These are phyloP conservation scores for Emiliania huxleyi DNA, from an alignment of 78 protist species.

Conservation along the genomic window DNA sequence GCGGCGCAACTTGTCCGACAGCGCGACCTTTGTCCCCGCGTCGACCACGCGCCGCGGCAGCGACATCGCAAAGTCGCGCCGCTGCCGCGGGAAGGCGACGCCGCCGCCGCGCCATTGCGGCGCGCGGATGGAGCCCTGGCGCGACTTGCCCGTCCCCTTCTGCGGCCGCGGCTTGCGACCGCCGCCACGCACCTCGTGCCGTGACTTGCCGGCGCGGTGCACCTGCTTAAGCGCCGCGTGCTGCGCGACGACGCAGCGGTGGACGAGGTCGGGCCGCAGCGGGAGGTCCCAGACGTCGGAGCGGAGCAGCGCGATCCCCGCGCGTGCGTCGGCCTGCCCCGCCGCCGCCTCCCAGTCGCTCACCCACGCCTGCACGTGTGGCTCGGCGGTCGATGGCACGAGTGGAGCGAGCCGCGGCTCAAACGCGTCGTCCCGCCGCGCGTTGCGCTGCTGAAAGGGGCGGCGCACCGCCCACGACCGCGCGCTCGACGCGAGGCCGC, in stretches of 20 bases:
- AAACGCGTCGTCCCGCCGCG: not conserved
- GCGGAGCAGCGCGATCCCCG: not conserved
- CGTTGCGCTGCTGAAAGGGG: not conserved
- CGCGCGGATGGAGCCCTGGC: not conserved
- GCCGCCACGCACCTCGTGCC: not conserved
- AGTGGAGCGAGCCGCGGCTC: not conserved
- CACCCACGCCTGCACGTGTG: not conserved
- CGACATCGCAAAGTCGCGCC: not conserved
- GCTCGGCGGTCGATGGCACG: not conserved
- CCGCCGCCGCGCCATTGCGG: not conserved
- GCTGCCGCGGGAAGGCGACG: not conserved
- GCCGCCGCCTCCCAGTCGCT: not conserved
- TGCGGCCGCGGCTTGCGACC: not conserved
- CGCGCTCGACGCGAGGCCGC: not conserved
- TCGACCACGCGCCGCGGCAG: not conserved
- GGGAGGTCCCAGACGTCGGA: not conserved
- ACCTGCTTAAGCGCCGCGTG: not conserved
- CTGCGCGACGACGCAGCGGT: not conserved
- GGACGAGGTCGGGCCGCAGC: slow-evolving; percentile 1
- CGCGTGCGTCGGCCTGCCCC: not conserved
- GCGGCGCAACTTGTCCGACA: not conserved
- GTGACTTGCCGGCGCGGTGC: not conserved
- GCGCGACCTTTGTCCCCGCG: not conserved
- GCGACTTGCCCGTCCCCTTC: not conserved
- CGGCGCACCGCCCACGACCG: not conserved